Evolutionary conservation across 2,329 filamentous ascomycete species (phyloP).

Genomic region (Hymenoscyphus albidus): DNA sequence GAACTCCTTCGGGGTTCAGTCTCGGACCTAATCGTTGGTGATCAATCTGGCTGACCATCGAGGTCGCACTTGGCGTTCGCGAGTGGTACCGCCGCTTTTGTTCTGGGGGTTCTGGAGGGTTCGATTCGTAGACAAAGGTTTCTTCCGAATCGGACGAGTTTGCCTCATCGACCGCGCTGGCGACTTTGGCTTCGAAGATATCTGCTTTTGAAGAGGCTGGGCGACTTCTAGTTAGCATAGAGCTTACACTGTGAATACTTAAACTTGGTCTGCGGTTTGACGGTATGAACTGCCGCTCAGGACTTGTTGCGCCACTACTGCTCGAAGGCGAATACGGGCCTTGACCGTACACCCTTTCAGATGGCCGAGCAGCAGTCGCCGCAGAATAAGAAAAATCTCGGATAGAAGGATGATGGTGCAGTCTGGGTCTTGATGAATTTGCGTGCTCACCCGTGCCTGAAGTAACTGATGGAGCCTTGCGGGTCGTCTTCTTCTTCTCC

Average conservation of each 20-base stretch:
- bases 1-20: slow-evolving; percentile 64
- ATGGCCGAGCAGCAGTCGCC: slow-evolving; percentile 18
- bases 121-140: slow-evolving; percentile 98
- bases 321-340: slow-evolving; percentile 24
- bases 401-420: slow-evolving; percentile 40
- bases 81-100: slow-evolving; percentile 80
- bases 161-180: slow-evolving; percentile 90
- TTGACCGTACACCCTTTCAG: slow-evolving; percentile 28
- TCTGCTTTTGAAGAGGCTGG: slow-evolving; percentile 91
- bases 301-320: slow-evolving; percentile 28
- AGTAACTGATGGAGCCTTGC: slow-evolving; percentile 70
- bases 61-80: slow-evolving; percentile 89
- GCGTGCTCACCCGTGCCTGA: slow-evolving; percentile 66
- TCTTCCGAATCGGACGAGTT: slow-evolving; percentile 97
- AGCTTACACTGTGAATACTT: slow-evolving; percentile 39
- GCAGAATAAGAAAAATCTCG: slow-evolving; percentile 22
- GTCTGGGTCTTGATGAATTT: slow-evolving; percentile 34
- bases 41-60: slow-evolving; percentile 69
- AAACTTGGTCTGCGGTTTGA: slow-evolving; percentile 38
- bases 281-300: slow-evolving; percentile 25
- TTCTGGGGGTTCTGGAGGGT: slow-evolving; percentile 68
- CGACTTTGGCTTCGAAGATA: slow-evolving; percentile 95
- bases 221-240: slow-evolving; percentile 43
- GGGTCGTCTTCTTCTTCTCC: slow-evolving; percentile 75
- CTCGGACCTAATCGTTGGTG: slow-evolving; percentile 41